These are phyloP conservation scores for Microbotryomycetes sp. DNA, from an alignment of 1,284 basidiomycete genomes.

Conservation along the genomic window DNA sequence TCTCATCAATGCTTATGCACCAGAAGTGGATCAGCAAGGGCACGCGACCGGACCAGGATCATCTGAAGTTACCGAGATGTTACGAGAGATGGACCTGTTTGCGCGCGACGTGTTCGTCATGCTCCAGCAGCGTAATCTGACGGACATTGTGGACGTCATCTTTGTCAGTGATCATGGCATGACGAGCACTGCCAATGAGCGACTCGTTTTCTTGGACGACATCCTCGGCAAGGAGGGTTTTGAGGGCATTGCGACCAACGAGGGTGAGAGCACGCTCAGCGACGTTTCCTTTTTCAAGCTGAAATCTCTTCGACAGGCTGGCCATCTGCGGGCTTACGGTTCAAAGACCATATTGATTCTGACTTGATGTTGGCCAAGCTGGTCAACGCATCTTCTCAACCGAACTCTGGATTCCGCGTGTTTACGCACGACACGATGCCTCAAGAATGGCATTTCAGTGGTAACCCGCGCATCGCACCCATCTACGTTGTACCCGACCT, in stretches of 20 bases:
- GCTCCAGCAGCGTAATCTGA: constrained; percentile 64
- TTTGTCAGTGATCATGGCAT: constrained; percentile 93
- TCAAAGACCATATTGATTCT: constrained; percentile 52
- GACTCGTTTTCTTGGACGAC: constrained; percentile 72
- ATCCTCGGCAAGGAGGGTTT: constrained; percentile 64
- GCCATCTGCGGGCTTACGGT: constrained; percentile 76
- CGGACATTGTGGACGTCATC: constrained; percentile 74
- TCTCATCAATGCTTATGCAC: constrained; percentile 59
- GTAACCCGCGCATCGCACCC: constrained; percentile 66
- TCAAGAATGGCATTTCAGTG: constrained; percentile 62
- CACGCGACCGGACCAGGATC: constrained; percentile 70
- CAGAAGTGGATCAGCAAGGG: constrained; percentile 50
- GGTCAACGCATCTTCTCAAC: constrained; percentile 47
- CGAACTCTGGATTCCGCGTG: constrained; percentile 61
- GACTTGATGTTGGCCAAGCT: constrained; percentile 53
- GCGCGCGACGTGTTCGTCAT: constrained; percentile 58
- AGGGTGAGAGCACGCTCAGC: constrained; percentile 47
- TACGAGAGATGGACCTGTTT: constrained; percentile 64
- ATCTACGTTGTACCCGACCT: constrained; percentile 73
- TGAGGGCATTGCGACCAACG: constrained; percentile 57
- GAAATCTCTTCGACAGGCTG: constrained; percentile 50
- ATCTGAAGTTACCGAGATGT: constrained; percentile 58
- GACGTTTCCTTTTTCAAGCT: not conserved
- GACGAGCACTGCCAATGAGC: constrained; percentile 62
- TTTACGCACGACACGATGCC: constrained; percentile 77